phyloP scores from a whole-genome alignment of 192 early-diverging fungal genomes.

The Umbelopsis ramanniana region DNA sequence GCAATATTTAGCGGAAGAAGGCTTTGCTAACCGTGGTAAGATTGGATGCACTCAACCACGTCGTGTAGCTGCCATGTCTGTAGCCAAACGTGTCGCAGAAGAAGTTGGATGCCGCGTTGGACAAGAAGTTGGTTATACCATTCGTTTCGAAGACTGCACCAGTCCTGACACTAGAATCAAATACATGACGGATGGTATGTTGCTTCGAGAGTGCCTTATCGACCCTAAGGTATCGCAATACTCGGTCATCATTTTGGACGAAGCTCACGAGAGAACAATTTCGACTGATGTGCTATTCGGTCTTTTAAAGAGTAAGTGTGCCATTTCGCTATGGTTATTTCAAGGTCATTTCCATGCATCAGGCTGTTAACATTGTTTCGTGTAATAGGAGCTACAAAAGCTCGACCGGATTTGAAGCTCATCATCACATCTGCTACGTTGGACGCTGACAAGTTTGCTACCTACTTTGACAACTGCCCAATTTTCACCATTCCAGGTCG shows the following conservation, averaged over 20 bases:
- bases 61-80: conserved; percentile 98
- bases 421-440: conserved; percentile 95
- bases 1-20: conserved; percentile 97
- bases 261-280: conserved; percentile 98
- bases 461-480: conserved; percentile 89
- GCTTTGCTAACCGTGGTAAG: conserved; percentile 84
- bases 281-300: conserved; percentile 96
- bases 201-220: conserved; percentile 90
- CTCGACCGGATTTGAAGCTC: conserved; percentile 88
- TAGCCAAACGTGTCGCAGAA: conserved; percentile 96
- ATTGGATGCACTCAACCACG: conserved; percentile 99
- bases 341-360: too few relatives aligned
- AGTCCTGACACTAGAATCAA: conserved; percentile 88
- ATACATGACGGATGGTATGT: conserved; percentile 99
- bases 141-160: conserved; percentile 99
- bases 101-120: conserved; percentile 94
- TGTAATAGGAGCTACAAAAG: conserved; percentile 61
- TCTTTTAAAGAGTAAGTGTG: conserved; percentile 72
- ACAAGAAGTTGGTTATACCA: conserved; percentile 96
- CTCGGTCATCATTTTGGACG: conserved; percentile 94
- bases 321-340: neutral
- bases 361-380: neutral
- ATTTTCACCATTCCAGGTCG: conserved; percentile 97
- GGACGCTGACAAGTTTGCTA: conserved; percentile 93
- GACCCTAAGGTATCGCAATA: conserved; percentile 84